phyloP scores from a whole-genome alignment of 768 basidiomycete species.

The Clitopilus hobsonii region DNA sequence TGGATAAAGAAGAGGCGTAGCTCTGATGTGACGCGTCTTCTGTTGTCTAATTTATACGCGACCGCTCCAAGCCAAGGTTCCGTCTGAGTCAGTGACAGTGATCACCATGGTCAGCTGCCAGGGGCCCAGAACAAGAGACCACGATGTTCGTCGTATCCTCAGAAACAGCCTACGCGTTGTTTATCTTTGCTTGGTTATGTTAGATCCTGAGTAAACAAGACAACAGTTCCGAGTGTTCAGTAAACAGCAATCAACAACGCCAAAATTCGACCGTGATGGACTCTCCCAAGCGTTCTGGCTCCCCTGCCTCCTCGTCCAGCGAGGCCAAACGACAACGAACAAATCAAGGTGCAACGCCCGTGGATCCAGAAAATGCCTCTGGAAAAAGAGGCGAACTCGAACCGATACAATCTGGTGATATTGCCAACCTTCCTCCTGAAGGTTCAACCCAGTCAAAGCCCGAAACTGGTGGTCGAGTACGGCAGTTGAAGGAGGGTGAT shows the following conservation, averaged over 20 bases:
- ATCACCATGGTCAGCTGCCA: neutral
- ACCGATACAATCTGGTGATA: slow-evolving; percentile 72
- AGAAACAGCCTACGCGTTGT: slow-evolving; percentile 2
- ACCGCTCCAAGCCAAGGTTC: neutral
- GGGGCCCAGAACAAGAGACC: no score
- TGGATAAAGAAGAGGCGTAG: neutral
- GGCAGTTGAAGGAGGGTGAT: slow-evolving; percentile 46
- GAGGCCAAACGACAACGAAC: slow-evolving; percentile 59
- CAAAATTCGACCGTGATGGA: slow-evolving; percentile 36
- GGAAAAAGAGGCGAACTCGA: slow-evolving; percentile 90
- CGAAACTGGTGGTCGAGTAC: slow-evolving; percentile 40
- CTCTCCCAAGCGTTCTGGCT: slow-evolving; percentile 63
- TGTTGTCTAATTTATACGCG: neutral
- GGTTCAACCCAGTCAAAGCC: slow-evolving; percentile 29
- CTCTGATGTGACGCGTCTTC: neutral
- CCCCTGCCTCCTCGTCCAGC: slow-evolving; percentile 43
- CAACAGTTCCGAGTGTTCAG: slow-evolving; percentile 8
- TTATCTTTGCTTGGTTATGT: slow-evolving; percentile 6
- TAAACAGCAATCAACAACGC: slow-evolving; percentile 6
- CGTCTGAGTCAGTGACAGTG: neutral
- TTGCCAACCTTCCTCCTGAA: slow-evolving; percentile 65
- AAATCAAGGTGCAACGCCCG: slow-evolving; percentile 63
- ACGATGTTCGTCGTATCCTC: no score
- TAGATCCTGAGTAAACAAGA: slow-evolving; percentile 9
- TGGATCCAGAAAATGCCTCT: slow-evolving; percentile 73